Base-by-base conservation (phyloP, 2,329 filamentous ascomycete species). In the Aureobasidium sp. region DNA sequence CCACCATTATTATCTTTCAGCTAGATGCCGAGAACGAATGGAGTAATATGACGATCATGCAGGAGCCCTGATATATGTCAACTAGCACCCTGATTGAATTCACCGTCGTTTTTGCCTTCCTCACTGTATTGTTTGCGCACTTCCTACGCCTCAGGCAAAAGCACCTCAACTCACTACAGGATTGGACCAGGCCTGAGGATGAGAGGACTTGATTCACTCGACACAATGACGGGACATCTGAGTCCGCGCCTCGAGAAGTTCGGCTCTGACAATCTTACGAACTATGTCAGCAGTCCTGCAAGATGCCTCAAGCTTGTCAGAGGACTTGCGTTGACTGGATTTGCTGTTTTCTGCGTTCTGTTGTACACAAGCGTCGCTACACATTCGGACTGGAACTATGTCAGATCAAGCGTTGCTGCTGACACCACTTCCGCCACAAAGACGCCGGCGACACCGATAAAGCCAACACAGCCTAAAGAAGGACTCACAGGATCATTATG, bases 321-420 rank as follows among this genome's bases (percentile, higher is more conserved):
- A 41, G 36, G 32, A 20, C 32, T 59, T 39, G 56, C 26, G 6
- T 50, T 59, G 4, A 50, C 36, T 10, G 56, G 56, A n/a, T 59
- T 44, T 50, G 56, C 34, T 41, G n/a, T 59, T 2, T 47, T 51
- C 27, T 61, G 46, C 12, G 39, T 32, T n/a, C n/a, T 52, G 8
- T 29, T 51, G 2, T 42, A 51, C 37, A 42, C 47, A 52, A 61
- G n/a, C 27, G 34, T 44, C 15, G 47, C 46, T 13, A 52, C 46
- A 3, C 34, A 52, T 23, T 44, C 57, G n/a, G 57, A 60, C 34
- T 60, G 57, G 47, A 61, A 61, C 12, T 29, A 34, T 8, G 27
- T 44, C 26, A 12, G 36, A 8, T 51, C 57, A 5, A 27, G 37
- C 17, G 8, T 50, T 8, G 1, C 42, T 7, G 15, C 23, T 20